Evolutionary conservation across 2,329 filamentous ascomycete genomes (phyloP).

Genomic region (Monosporascus sp.): DNA sequence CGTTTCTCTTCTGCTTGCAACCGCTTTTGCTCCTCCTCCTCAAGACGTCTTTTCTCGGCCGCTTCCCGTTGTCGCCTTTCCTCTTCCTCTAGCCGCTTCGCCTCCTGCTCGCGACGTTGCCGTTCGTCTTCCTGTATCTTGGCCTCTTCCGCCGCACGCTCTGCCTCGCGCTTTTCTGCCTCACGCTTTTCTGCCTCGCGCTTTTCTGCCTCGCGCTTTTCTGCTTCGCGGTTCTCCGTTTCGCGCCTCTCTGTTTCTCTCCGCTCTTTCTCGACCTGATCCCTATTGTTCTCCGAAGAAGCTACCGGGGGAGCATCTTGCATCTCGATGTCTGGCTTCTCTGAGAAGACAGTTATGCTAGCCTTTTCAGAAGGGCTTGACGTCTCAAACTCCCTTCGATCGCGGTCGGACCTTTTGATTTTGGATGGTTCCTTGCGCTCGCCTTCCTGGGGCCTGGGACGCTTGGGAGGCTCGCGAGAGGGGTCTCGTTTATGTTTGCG

Average conservation of each 20-base stretch:
- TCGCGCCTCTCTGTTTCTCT: conserved; percentile 25
- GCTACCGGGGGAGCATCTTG: conserved; percentile 36
- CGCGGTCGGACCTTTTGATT: conserved; percentile 33
- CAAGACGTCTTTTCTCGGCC: conserved; percentile 25
- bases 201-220: conserved; percentile 26
- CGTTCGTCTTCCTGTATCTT: conserved; percentile 30
- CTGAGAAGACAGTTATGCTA: conserved; percentile 52
- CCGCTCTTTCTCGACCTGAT: conserved; percentile 30
- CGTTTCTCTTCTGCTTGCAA: conserved; percentile 31
- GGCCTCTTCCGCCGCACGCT: conserved; percentile 22
- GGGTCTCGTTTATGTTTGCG: conserved; percentile 37
- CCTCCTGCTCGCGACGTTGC: conserved; percentile 31
- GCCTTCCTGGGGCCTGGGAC: conserved; percentile 26
- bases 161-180: conserved; percentile 26
- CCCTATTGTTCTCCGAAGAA: conserved; percentile 19
- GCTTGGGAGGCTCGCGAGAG: conserved; percentile 36
- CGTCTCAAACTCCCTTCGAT: conserved; percentile 38
- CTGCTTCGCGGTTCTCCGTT: conserved; percentile 22
- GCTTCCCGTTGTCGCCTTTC: conserved; percentile 22
- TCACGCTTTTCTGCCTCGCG: conserved; percentile 18
- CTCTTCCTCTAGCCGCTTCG: conserved; percentile 29
- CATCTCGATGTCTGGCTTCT: conserved; percentile 54
- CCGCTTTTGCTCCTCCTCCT: conserved; percentile 22
- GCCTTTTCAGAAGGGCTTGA: conserved; percentile 38
- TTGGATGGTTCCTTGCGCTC: conserved; percentile 33